Evolutionary conservation across 345 rosid species (phyloP), one percentile per base, ranked within the genome.

Genomic region (Linum usitatissimum): DNA sequence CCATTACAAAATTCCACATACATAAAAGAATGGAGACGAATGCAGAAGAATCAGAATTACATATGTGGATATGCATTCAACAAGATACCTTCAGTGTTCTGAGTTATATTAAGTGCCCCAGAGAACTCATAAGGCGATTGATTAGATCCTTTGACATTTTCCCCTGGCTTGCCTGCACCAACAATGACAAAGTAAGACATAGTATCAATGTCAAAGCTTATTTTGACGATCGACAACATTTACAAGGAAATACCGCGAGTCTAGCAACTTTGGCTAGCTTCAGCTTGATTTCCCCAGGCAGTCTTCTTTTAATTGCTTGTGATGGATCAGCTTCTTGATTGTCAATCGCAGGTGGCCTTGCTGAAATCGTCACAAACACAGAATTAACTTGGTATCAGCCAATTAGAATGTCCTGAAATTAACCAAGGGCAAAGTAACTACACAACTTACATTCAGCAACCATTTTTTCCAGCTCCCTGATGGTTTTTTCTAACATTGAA

Each of bases 41-140:
- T 15, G 17, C 51, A 45, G 10, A 45, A 45, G 51, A 45, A 10
- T 13, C 51, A 45, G 51, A 45, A 45, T 10, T 45, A 10, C 13
- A 45, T 10, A 45, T 45, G 51, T 12, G 1, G 51, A 45, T 45
- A 45, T 10, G 51, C 14, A 45, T 45, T 45, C 4, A 53, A 42
- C 14, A 30, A 34, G 59, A 61, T 81, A 92, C 98, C 98, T 92
- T 89, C n/a, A 92, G 87, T 31, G 97, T 87, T 76, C 97, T 81
- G 18, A 85, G 87, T 71, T 89, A 97, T 70, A 92, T 86, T 71
- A 87, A 61, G 76, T 92, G 95, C 71, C 98, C 97, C 14, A 92
- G 89, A 71, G 84, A 87, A 66, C 90, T 74, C 90, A 85, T 86
- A 51, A 92, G 90, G 73, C 90, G 97, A 74, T 68, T 85, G 63